These are phyloP conservation scores for Cordyceps militaris DNA, from an alignment of 2,329 filamentous ascomycete species.

Conservation along the genomic window DNA sequence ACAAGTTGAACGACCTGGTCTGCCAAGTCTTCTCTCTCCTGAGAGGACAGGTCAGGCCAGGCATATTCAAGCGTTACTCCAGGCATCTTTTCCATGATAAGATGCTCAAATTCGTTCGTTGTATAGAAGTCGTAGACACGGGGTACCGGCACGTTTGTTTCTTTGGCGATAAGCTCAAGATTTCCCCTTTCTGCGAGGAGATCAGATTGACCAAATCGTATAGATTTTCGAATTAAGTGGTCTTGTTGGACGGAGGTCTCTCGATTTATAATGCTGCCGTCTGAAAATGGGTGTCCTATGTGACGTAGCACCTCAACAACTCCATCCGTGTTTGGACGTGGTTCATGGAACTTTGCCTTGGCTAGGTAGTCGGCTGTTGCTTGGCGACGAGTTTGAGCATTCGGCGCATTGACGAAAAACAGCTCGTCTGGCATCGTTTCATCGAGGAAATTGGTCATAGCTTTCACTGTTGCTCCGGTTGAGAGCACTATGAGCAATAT, in stretches of 20 bases:
- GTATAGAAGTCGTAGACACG: slow-evolving; percentile 1
- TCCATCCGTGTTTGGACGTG: background rate
- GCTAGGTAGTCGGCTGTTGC: slow-evolving; percentile 4
- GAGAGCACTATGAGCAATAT: too few relatives aligned
- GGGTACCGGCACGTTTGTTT: background rate
- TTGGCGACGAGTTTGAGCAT: slow-evolving; percentile 1
- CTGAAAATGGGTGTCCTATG: background rate
- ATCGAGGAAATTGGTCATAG: background rate
- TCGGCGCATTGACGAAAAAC: slow-evolving; percentile 3
- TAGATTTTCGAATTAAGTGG: background rate
- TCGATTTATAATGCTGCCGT: background rate
- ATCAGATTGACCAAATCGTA: background rate
- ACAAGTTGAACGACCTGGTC: slow-evolving; percentile 3
- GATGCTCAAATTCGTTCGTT: background rate
- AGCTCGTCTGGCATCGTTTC: background rate
- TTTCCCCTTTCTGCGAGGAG: background rate
- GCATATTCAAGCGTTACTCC: background rate
- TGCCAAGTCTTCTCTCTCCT: background rate
- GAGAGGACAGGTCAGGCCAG: background rate
- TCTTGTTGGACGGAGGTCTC: background rate
- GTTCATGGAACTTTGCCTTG: background rate
- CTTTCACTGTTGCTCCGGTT: too few relatives aligned
- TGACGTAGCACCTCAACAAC: background rate
- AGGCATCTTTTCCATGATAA: background rate
- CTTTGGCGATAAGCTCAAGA: background rate